Evolutionary conservation across 164 flowering plant genomes (phyloP), one percentile per base, ranked within the genome.

Genomic region (Buxus sempervirens): DNA sequence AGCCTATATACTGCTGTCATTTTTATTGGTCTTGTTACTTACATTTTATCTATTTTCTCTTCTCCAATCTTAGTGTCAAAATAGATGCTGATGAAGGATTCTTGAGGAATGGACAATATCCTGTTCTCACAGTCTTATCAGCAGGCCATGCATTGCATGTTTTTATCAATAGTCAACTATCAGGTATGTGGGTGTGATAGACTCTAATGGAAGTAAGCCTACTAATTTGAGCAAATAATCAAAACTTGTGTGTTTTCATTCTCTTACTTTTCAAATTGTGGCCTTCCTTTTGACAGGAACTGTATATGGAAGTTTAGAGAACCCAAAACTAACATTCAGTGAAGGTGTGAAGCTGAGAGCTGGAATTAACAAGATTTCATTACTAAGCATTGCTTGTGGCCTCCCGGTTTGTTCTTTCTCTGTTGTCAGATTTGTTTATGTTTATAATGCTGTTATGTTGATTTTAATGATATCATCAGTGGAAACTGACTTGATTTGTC

Each of bases 101-200:
- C 70, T 68, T 90, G 64, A 82, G 81, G 85, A 82, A 48, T 36
- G 93, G 91, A 25, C 70, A 86, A 25, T 64, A 66, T 61, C 96
- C 94, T 57, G 69, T 80, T 45, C 88, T 94, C 63, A 82, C 89
- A 4, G 80, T 90, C n/a, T 59, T 68, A 75, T 94, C 98, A 60
- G 94, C 97, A 23, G 96, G 98, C 4, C 98, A 94, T 80, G 85
- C 90, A 38, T 70, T 88, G 75, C 95, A 90, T 73, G 91, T 85
- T 55, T 94, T 94, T 68, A 67, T 91, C 55, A 94, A 94, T 59
- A 90, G 95, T 38, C 80, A 85, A 72, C 80, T 84, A 56, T 63
- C 86, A 76, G 98, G 98, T 93, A 74, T 26, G 42, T 56, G 25
- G 20, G 42, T 26, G 32, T 6, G 84, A 82, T 90, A 87, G 87